These are phyloP conservation scores for Lodderomyces pseudojiufengensis DNA, from an alignment of 1,139 yeast genomes.

Conservation along the genomic window DNA sequence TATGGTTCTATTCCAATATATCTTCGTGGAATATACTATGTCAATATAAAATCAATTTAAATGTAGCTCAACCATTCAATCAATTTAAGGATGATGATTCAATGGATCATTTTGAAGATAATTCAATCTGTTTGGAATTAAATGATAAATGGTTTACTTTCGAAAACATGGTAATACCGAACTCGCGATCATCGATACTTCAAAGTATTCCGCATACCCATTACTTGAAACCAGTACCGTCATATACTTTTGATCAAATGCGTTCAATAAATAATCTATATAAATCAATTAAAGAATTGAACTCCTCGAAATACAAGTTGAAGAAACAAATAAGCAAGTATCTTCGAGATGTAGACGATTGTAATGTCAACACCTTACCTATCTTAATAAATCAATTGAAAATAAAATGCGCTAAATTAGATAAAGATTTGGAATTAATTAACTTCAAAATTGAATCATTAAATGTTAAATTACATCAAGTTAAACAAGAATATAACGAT, in stretches of 20 bases:
- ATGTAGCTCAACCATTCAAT: constrained; percentile 12
- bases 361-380: constrained; percentile 14
- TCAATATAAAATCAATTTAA: constrained; percentile 20
- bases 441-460: constrained; percentile 23
- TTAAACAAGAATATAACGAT: constrained; percentile 24
- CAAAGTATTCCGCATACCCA: too few species aligned
- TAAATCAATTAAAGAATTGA: constrained; percentile 31
- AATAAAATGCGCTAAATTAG: constrained; percentile 14
- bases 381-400: constrained; percentile 12
- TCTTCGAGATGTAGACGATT: constrained; percentile 13
- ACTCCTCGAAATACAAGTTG: constrained; percentile 18
- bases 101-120: constrained; percentile 19
- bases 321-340: constrained; percentile 16
- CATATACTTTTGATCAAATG: constrained; percentile 36
- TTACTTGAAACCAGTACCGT: constrained; percentile 10
- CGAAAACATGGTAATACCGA: constrained; percentile 10
- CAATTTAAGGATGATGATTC: constrained; percentile 8
- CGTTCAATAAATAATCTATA: constrained; percentile 31
- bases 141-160: constrained; percentile 23
- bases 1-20: constrained; percentile 19
- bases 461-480: constrained; percentile 24
- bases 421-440: constrained; percentile 20
- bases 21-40: constrained; percentile 27
- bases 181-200: not conserved
- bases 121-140: constrained; percentile 25